Evolutionary conservation across 306 rosid genomes (phyloP).

Genomic region (Benincasa hispida): DNA sequence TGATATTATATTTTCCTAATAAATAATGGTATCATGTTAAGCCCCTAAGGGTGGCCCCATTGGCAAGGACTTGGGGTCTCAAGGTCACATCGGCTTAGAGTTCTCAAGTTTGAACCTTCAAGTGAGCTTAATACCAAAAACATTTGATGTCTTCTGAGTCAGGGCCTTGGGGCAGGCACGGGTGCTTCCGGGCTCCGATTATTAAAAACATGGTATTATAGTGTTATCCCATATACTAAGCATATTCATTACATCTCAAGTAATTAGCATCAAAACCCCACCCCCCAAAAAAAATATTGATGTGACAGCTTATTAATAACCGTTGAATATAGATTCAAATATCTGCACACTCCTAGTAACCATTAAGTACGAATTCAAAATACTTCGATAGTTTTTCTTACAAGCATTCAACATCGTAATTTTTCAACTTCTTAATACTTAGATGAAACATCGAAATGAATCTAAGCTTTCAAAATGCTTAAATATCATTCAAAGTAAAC

Average conservation of each 20-base stretch:
- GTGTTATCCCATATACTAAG: not conserved
- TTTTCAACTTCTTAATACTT: not conserved
- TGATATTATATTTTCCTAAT: too few relatives aligned
- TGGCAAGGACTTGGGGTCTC: too few relatives aligned
- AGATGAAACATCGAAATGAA: not conserved
- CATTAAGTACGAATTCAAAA: not conserved
- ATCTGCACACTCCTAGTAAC: not conserved
- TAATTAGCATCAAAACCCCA: not conserved
- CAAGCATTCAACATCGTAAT: not conserved
- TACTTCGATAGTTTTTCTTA: too few relatives aligned
- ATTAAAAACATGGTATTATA: too few relatives aligned
- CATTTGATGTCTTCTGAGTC: too few relatives aligned
- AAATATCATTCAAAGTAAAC: not conserved
- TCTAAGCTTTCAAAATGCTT: not conserved
- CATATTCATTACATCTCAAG: not conserved
- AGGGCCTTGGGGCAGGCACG: too few relatives aligned
- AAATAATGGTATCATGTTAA: too few relatives aligned
- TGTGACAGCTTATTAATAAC: not conserved
- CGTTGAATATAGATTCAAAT: not conserved
- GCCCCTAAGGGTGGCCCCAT: too few relatives aligned
- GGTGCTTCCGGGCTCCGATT: too few relatives aligned
- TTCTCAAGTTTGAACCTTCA: too few relatives aligned
- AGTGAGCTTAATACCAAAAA: too few relatives aligned
- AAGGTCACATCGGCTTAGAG: too few relatives aligned
- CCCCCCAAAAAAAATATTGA: not conserved